These are phyloP conservation scores for Picochlorum sp. DNA, from an alignment of 139 green algal genomes.

Conservation along the genomic window DNA sequence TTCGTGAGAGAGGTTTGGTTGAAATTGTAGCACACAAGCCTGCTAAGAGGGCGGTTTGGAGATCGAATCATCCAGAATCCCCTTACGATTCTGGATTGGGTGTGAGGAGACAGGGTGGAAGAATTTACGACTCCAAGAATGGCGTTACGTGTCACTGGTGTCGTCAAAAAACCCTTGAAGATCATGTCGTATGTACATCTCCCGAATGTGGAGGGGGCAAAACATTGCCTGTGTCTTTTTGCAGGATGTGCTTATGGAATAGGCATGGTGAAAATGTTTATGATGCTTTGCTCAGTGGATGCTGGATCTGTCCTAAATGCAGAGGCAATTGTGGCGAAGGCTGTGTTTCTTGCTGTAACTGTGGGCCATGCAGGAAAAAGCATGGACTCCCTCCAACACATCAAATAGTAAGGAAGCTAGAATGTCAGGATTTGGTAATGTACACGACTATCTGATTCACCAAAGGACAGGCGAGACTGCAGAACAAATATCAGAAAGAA, in stretches of 20 bases:
- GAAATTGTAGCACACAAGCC: not conserved
- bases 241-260: conserved; percentile 65
- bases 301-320: conserved; percentile 69
- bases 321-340: conserved; percentile 59
- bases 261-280: conserved; percentile 63
- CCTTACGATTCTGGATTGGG: conserved; percentile 51
- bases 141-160: conserved; percentile 81
- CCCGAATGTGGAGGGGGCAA: conserved; percentile 42
- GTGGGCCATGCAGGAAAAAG: conserved; percentile 70
- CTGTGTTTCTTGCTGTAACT: conserved; percentile 75
- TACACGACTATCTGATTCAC: conserved; percentile 76
- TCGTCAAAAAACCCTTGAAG: conserved; percentile 77
- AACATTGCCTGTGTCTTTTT: conserved; percentile 58
- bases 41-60: not conserved
- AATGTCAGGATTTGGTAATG: conserved; percentile 58
- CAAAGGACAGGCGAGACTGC: conserved; percentile 37
- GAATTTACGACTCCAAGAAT: conserved; percentile 61
- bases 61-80: not conserved
- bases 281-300: conserved; percentile 34
- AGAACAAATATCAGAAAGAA: conserved; percentile 39
- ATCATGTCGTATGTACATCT: conserved; percentile 58
- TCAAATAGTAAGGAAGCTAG: conserved; percentile 50
- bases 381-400: conserved; percentile 49
- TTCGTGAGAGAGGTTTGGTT: conserved; percentile 10
- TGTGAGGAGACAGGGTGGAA: conserved; percentile 58